phyloP scores from a whole-genome alignment of 2,329 filamentous ascomycete species.

The Scopulariopsis brevicaulis region DNA sequence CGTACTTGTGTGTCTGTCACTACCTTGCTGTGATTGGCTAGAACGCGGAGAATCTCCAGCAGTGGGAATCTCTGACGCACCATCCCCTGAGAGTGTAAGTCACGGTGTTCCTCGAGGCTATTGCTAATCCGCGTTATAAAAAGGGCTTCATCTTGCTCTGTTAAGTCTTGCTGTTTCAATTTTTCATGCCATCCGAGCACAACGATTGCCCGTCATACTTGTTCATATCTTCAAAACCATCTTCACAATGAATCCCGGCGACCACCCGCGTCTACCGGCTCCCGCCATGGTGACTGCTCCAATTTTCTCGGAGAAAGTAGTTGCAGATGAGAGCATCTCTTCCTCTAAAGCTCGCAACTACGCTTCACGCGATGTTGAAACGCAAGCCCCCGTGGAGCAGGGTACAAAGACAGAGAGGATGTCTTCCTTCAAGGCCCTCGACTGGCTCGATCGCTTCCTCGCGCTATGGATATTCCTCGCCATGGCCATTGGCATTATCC shows the following conservation, averaged over 20 bases:
- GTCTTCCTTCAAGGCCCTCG: constrained; percentile 29
- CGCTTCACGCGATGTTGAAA: background rate
- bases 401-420: background rate
- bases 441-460: constrained; percentile 51
- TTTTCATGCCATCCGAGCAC: no score
- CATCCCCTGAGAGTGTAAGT: background rate
- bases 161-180: no score
- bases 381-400: background rate
- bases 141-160: no score
- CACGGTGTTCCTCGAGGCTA: background rate
- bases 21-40: background rate
- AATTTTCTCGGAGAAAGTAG: background rate
- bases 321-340: background rate
- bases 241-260: background rate
- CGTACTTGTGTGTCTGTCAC: background rate
- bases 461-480: constrained; percentile 68
- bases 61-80: background rate
- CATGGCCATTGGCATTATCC: constrained; percentile 63
- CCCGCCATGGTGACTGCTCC: background rate
- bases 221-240: background rate
- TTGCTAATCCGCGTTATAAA: no score
- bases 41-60: background rate
- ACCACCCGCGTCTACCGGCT: background rate
- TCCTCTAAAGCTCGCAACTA: background rate
- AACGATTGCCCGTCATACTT: no score